Evolutionary conservation across 1,139 yeast genomes (phyloP).

Genomic region (Taphrina betulina): DNA sequence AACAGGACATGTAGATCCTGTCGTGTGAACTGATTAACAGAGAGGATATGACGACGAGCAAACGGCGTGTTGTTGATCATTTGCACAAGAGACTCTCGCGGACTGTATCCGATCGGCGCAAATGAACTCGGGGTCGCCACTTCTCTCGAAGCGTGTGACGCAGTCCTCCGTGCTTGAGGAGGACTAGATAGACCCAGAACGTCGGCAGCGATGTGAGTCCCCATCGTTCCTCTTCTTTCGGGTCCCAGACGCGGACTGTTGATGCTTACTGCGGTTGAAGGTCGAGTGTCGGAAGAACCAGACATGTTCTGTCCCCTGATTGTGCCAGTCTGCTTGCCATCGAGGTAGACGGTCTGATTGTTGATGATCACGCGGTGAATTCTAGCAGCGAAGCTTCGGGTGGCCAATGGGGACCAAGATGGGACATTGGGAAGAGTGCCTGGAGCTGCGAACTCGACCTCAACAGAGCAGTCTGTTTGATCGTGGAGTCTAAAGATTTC

Average conservation of each 20-base stretch:
- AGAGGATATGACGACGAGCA: slow-evolving; percentile 79
- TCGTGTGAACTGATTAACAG: slow-evolving; percentile 83
- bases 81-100: slow-evolving; percentile 68
- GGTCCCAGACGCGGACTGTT: slow-evolving; percentile 2
- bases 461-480: slow-evolving; percentile 70
- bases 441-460: slow-evolving; percentile 75
- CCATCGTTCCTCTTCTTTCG: slow-evolving; percentile 1
- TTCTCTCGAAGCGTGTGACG: slow-evolving; percentile 35
- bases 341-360: slow-evolving; percentile 77
- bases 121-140: slow-evolving; percentile 25
- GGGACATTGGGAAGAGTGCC: slow-evolving; percentile 49
- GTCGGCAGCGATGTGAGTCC: neutral
- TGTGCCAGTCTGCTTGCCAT: slow-evolving; percentile 63
- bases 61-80: slow-evolving; percentile 83
- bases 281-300: slow-evolving; percentile 22
- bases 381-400: slow-evolving; percentile 64
- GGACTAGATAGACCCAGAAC: slow-evolving; percentile 30
- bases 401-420: slow-evolving; percentile 56
- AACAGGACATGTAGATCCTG: slow-evolving; percentile 87
- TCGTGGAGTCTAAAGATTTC: slow-evolving; percentile 79
- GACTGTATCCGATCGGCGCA: slow-evolving; percentile 24
- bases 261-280: neutral
- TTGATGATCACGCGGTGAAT: slow-evolving; percentile 83
- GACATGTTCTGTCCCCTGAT: slow-evolving; percentile 36
- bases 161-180: slow-evolving; percentile 38